These are phyloP conservation scores for Apiotrichum siamense DNA, from an alignment of 1,284 basidiomycete genomes.

Conservation along the genomic window DNA sequence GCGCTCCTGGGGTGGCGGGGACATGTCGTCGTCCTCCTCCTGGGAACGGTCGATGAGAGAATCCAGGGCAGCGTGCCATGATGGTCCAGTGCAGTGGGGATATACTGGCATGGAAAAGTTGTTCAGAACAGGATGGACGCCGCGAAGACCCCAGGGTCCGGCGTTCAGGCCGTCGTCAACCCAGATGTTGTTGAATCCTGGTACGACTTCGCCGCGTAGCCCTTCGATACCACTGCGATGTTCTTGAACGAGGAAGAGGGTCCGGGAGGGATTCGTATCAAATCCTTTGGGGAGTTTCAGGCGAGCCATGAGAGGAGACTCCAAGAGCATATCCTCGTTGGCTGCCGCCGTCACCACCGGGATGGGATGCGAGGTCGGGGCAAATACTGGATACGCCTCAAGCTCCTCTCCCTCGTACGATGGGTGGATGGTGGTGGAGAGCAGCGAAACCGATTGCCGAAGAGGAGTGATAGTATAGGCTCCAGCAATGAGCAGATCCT, in stretches of 20 bases:
- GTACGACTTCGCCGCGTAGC: slow-evolving; percentile 36
- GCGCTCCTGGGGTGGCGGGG: slow-evolving; percentile 14
- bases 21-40: slow-evolving; percentile 11
- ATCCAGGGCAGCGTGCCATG: slow-evolving; percentile 57
- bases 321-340: slow-evolving; percentile 1
- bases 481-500: slow-evolving; percentile 37
- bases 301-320: slow-evolving; percentile 4
- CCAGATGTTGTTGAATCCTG: slow-evolving; percentile 44
- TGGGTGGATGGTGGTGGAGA: slow-evolving; percentile 45
- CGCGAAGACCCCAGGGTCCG: slow-evolving; percentile 50
- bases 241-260: slow-evolving; percentile 39
- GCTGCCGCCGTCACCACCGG: slow-evolving; percentile 48
- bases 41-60: background rate
- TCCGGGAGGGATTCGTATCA: slow-evolving; percentile 1
- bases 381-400: slow-evolving; percentile 40
- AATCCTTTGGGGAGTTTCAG: slow-evolving; percentile 24
- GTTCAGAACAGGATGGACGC: slow-evolving; percentile 54
- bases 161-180: slow-evolving; percentile 21
- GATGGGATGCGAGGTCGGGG: slow-evolving; percentile 54
- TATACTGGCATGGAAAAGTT: slow-evolving; percentile 43
- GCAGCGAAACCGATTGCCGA: slow-evolving; percentile 22
- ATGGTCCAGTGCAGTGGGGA: slow-evolving; percentile 52
- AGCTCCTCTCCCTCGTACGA: slow-evolving; percentile 50
- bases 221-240: slow-evolving; percentile 36
- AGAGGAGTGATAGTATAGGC: slow-evolving; percentile 36